Evolutionary conservation across 192 early-diverging fungal genomes (phyloP), one percentile per base, ranked within the genome.

Genomic region (Coemansia sp.): DNA sequence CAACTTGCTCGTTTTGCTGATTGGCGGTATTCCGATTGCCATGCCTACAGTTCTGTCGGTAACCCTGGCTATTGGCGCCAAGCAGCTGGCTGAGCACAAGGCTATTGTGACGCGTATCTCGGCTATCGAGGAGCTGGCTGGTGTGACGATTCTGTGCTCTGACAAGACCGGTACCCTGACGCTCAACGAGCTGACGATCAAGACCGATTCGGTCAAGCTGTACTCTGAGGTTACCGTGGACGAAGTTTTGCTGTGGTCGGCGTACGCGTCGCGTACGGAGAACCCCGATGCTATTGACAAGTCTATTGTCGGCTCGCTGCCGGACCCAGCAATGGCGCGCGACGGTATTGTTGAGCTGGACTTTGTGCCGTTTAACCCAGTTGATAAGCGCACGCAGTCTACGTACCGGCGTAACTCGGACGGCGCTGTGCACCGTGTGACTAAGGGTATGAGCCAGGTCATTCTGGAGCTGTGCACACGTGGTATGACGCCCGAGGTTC

Each of bases 81-180:
- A 87, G 67, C 88, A 92, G 78, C 78, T 93, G 41, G 90, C 90
- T 43, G 87, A 90, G 75, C 86, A 91, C 83, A 89, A 90, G 79
- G 90, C 89, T 41, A 88, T 93, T 62, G 89, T 90, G 41, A 89
- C 87, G 57, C 87, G 89, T 39, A 89, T 93, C 73, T 86, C 88
- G 59, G 90, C 90, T 16, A 90, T 93, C 59, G 89, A 91, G 73
- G 88, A 89, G 65, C 86, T 90, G 72, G 87, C 88, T n/a, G 88
- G 86, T 64, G 88, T 90, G 27, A 88, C 87, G 61, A 88, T 89
- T 62, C 89, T 95, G 68, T 94, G 91, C 84, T 92, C 92, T 23
- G 93, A 95, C 84, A 96, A 96, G 85, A 96, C 94, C 53, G 94
- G 94, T 68, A 96, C 94, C n/a, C 84, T 96, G 27, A 96, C 94